Base-by-base conservation (phyloP, 2,329 filamentous ascomycete genomes). In the Calycina marina region DNA sequence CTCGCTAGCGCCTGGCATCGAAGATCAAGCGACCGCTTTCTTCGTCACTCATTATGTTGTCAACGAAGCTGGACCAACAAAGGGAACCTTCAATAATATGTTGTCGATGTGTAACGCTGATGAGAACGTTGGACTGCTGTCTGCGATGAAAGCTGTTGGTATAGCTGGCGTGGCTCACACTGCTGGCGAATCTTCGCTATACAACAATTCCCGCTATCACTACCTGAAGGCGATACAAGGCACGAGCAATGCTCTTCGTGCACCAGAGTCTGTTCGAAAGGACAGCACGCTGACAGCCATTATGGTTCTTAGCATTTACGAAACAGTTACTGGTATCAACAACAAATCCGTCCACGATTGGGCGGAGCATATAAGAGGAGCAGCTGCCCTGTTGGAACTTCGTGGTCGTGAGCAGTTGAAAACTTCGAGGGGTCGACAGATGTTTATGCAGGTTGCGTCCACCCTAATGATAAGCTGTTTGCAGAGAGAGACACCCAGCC, bases 281-380 rank as follows among this genome's bases (percentile, higher is more conserved):
- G 67, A 72, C 40, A 63, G 56, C 25, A 71, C 67, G 0, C 62
- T 72, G 54, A 56, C 70, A 6, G 59, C 63, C 1, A 60, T 71
- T 11, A 55, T 71, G 28, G 61, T 72, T 28, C 55, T 72, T 4
- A 61, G 64, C 26, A 62, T 67, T 4, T 72, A 65, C 32, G 67
- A 71, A 47, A 65, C 63, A 42, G 56, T 70, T 37, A 61, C 63
- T 8, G 64, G 65, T 11, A 56, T 53, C 13, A 59, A 55, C 5
- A 50, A 56, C 5, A 55, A 59, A 32, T 67, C 63, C 0, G 54
- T 68, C 41, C 51, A 56, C 32, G 63, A 63, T 8, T 71, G 66
- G 61, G 59, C 65, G 36, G 54, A 65, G 32, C 67, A 71, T 42
- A 56, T 70, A 22, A 62, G 61, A 29, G 67, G 66, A 6, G 67